Base-by-base conservation (phyloP, 139 green algal species). In the Tetradesmus lagerheimii region DNA sequence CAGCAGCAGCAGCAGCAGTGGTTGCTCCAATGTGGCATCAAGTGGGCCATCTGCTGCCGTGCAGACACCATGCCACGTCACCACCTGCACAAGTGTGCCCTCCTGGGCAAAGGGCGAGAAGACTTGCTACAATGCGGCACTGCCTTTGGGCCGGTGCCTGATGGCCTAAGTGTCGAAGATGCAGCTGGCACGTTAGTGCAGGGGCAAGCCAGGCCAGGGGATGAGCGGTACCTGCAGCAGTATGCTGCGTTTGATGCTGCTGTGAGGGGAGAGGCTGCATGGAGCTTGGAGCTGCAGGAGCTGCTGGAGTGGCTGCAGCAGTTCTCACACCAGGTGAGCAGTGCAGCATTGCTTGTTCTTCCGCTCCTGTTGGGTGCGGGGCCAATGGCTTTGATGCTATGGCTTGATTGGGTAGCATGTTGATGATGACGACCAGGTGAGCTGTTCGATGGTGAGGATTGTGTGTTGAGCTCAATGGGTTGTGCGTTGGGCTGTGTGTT, bases 261-360 rank as follows among this genome's bases (percentile, higher is more conserved):
- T 53, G 81, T 39, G 39, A 25, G 31, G 35, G 45, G 23, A 5
- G 34, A 29, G 53, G 62, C 34, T 38, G 81, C 45, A 67, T 85
- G 67, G 71, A 29, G 62, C 12, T 39, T 80, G 76, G 31, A 67
- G 20, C 37, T 86, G 35, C 34, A 31, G 34, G 20, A 35, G 47
- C 87, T 86, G 76, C 87, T 86, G 77, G 34, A 86, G 27, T 71
- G 37, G 57, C 76, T 86, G 34, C 76, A 45, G 76, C 76, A 75
- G 74, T 66, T 80, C 3, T 45, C n/a, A 27, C 39, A 71, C 4
- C 78, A 83, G 85, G 67, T 82, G 31, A 6, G 64, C n/a, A n/a
- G n/a, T n/a, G n/a, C n/a, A n/a, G n/a, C n/a, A n/a, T n/a, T n/a
- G n/a, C n/a, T n/a, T n/a, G n/a, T n/a, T n/a, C n/a, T n/a, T n/a